A percentile compares a stretch with the other conserved stretches of the same genome.
Conservation (phyloP, 2,329 filamentous ascomycete species). For the Hymenoscyphus occultus region DNA sequence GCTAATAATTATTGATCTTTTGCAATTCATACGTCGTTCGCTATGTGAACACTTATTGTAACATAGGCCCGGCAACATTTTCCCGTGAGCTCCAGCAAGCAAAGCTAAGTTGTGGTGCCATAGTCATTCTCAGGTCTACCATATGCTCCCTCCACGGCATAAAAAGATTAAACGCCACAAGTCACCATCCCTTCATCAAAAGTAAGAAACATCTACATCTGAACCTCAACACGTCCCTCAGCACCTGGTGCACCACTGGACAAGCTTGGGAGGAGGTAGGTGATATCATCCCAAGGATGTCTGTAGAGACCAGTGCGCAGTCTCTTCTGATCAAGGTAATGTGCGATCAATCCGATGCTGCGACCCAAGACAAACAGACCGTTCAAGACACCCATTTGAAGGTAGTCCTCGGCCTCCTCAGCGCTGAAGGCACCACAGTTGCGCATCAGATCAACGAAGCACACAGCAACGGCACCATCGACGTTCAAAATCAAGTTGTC, state of each 20-base stretch:
- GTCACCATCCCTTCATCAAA: constrained; percentile 8
- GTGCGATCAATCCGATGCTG: constrained; percentile 97
- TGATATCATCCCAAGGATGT: constrained; percentile 98
- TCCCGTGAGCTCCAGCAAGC: neutral
- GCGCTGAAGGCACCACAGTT: constrained; percentile 95
- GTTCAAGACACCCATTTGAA: constrained; percentile 98
- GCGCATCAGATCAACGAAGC: constrained; percentile 96
- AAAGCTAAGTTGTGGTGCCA: constrained; percentile 9
- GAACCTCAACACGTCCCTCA: constrained; percentile 88
- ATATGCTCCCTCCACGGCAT: constrained; percentile 16
- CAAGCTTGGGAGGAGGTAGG: constrained; percentile 84
- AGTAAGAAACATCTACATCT: constrained; percentile 47
- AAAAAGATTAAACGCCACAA: constrained; percentile 17
- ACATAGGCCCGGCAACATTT: constrained; percentile 13
- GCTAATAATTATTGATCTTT: constrained; percentile 3
- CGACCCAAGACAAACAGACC: constrained; percentile 97
- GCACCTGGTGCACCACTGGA: constrained; percentile 67
- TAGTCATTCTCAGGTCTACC: constrained; percentile 16
- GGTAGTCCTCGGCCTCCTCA: constrained; percentile 98
- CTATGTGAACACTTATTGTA: constrained; percentile 16
- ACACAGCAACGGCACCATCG: constrained; percentile 95
- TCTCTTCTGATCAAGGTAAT: constrained; percentile 99
- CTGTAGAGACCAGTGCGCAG: constrained; percentile 97
- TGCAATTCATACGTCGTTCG: constrained; percentile 12
- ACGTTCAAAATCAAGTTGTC: constrained; percentile 99